Percentiles rank a stretch among this genome's conserved stretches.
These are phyloP conservation scores for Nissolia schottii DNA, from an alignment of 306 rosid species.

Conservation along the genomic window DNA sequence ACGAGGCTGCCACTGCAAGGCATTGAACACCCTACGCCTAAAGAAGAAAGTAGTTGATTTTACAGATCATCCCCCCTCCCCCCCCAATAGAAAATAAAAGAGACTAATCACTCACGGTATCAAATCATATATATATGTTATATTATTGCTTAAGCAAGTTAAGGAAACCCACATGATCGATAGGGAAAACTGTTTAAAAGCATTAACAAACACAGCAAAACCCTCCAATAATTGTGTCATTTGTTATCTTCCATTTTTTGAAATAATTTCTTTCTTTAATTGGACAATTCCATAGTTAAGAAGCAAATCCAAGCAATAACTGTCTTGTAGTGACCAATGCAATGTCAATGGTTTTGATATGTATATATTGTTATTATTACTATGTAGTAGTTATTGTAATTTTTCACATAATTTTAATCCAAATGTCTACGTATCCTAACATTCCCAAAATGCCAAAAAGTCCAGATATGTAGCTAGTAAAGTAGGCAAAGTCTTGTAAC, in stretches of 20 bases:
- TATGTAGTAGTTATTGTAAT: background rate
- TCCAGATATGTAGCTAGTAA: background rate
- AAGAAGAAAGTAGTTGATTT: slow-evolving; percentile 3
- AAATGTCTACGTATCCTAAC: background rate
- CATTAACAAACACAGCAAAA: background rate
- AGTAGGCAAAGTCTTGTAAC: background rate
- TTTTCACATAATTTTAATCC: background rate
- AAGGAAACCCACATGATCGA: background rate
- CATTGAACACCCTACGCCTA: slow-evolving; percentile 3
- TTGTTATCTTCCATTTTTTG: background rate
- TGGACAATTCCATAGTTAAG: background rate
- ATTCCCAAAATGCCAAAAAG: slow-evolving; percentile 9
- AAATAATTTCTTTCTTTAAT: background rate
- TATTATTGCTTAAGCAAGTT: background rate
- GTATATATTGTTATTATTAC: no score
- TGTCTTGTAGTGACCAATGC: background rate
- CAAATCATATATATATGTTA: background rate
- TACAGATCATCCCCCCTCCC: no score
- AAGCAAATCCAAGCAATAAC: background rate
- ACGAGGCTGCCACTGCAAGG: background rate
- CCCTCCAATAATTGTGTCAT: background rate
- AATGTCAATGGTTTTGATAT: background rate
- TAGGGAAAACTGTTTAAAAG: background rate
- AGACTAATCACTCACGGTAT: background rate
- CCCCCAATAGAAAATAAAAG: background rate